These are phyloP conservation scores for Sporisorium scitamineum DNA, from an alignment of 1,284 basidiomycete genomes.

Conservation along the genomic window DNA sequence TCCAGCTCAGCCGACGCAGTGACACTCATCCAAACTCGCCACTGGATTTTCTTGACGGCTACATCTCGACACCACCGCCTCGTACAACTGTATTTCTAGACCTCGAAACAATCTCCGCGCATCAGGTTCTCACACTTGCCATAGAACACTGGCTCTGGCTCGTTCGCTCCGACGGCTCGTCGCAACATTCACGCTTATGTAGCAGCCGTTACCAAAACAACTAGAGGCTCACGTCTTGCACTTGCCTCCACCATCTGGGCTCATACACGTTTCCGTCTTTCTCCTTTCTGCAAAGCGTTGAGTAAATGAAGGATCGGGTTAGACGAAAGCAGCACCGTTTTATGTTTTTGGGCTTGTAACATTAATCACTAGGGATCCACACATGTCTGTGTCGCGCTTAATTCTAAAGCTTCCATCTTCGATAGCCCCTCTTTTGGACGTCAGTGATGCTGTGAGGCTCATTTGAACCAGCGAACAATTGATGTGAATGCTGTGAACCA, in stretches of 20 bases:
- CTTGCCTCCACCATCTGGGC: neutral
- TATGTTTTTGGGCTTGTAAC: neutral
- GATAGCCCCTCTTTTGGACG: neutral
- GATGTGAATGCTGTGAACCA: neutral
- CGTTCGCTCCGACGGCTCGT: neutral
- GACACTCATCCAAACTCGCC: neutral
- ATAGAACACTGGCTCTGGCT: neutral
- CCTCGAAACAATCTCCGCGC: neutral
- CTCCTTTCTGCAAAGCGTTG: neutral
- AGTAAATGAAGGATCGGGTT: neutral
- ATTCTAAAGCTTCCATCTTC: neutral
- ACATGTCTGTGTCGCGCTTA: neutral
- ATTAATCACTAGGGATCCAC: neutral
- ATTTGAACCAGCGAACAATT: neutral
- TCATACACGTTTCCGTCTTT: neutral
- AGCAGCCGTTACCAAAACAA: neutral
- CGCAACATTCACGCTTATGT: slow-evolving; percentile 26
- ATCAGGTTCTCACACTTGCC: neutral
- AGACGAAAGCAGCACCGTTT: neutral
- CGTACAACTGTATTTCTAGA: slow-evolving; percentile 40
- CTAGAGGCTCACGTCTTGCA: neutral
- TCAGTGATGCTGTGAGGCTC: neutral
- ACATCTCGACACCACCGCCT: neutral
- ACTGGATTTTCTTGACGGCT: neutral
- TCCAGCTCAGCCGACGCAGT: slow-evolving; percentile 6